A percentile compares a stretch with the other conserved stretches of the same genome.
Conservation (phyloP, 345 rosid genomes). For the Bruguiera parviflora region DNA sequence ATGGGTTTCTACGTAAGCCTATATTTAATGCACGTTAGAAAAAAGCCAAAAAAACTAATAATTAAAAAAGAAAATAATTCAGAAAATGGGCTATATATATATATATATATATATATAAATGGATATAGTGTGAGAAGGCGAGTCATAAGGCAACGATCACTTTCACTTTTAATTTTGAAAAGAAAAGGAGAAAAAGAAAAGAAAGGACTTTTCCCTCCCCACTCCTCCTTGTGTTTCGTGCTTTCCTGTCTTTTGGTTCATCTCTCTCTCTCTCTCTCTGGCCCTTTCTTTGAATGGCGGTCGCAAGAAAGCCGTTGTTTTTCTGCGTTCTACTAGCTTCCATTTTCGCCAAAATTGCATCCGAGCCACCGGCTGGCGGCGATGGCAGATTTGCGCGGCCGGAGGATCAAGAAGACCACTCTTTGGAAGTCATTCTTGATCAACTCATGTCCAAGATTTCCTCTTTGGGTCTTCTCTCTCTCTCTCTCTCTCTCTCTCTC, state of each 20-base stretch:
- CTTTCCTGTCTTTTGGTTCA: not conserved
- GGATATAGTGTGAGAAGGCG: too few relatives aligned
- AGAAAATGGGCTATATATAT: too few relatives aligned
- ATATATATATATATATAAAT: too few relatives aligned
- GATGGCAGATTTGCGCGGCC: not conserved
- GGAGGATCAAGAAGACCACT: not conserved
- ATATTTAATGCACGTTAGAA: too few relatives aligned
- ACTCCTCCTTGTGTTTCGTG: not conserved
- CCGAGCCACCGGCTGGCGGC: not conserved
- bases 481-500: too few relatives aligned
- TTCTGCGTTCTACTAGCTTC: not conserved
- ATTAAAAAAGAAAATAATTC: too few relatives aligned
- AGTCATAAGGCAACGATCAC: too few relatives aligned
- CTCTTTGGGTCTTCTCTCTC: constrained; percentile 24
- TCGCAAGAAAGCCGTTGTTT: constrained; percentile 3
- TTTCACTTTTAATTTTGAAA: too few relatives aligned
- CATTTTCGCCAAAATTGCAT: constrained; percentile 4
- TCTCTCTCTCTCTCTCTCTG: not conserved
- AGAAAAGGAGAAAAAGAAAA: too few relatives aligned
- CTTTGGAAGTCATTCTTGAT: constrained; percentile 11
- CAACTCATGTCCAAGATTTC: constrained; percentile 36
- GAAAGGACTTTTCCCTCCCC: too few relatives aligned
- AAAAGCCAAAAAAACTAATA: too few relatives aligned
- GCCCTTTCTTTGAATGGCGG: not conserved
- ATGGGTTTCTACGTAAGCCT: too few relatives aligned